Evolutionary conservation across 768 basidiomycete species (phyloP).

Genomic region (Trametes sanguinea): DNA sequence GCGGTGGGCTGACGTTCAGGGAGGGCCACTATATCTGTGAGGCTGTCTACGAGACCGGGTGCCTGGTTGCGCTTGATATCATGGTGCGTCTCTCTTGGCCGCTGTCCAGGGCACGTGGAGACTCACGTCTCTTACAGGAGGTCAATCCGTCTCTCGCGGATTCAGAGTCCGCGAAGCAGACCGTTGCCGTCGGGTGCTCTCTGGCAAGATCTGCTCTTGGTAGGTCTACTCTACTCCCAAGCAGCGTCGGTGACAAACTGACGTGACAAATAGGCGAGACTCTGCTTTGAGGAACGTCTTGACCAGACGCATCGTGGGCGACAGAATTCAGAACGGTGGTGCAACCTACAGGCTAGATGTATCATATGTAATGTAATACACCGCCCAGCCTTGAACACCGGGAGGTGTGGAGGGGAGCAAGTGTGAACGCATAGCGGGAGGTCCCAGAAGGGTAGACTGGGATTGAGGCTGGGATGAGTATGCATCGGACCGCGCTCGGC

Average conservation of each 20-base stretch:
- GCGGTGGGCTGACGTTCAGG: conserved; percentile 93
- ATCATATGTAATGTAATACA: conserved; percentile 16
- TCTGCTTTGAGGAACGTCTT: conserved; percentile 22
- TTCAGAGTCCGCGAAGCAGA: conserved; percentile 73
- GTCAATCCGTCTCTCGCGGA: conserved; percentile 95
- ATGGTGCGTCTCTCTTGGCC: conserved; percentile 56
- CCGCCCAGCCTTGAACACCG: too few relatives aligned
- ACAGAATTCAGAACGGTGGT: background rate
- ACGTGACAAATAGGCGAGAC: conserved; percentile 25
- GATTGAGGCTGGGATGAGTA: too few relatives aligned
- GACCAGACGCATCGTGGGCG: background rate
- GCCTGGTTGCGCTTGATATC: conserved; percentile 88
- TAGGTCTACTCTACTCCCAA: conserved; percentile 36
- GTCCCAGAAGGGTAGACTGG: too few relatives aligned
- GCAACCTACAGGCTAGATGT: conserved; percentile 7
- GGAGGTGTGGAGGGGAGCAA: too few relatives aligned
- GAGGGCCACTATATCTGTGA: conserved; percentile 99
- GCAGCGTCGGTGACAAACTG: background rate
- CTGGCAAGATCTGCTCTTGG: conserved; percentile 82
- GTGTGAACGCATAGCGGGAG: too few relatives aligned
- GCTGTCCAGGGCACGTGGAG: background rate
- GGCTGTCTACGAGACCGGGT: conserved; percentile 88
- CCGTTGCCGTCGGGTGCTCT: conserved; percentile 88
- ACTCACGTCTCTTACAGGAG: conserved; percentile 53
- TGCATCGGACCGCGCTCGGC: too few relatives aligned